Base-by-base conservation (phyloP, 768 basidiomycete genomes). In the Gymnopilus dilepis region DNA sequence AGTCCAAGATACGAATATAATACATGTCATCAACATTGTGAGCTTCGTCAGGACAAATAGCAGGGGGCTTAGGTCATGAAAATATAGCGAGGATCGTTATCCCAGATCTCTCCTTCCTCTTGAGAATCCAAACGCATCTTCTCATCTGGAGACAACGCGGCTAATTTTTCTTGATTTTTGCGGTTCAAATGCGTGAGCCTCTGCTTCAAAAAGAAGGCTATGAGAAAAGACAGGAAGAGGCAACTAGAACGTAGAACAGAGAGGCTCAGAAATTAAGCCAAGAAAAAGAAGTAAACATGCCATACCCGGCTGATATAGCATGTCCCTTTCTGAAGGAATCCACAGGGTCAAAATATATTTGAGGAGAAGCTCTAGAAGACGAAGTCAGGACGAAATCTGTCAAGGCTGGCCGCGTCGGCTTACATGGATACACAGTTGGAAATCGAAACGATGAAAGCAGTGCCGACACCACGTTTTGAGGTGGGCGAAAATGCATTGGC, bases 351-450 rank as follows among this genome's bases (percentile, higher is more conserved):
- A 85, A 85, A 62, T 86, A 85, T 7, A 86, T 74, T 67, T 86
- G 85, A 15, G 84, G 85, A 0, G 83, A 81, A 0, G 84, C 84
- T 41, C 84, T 84, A 60, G 15, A 43, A 45, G 45, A 50, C 57
- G 5, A 28, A 34, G n/a, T 55, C 31, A 45, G n/a, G n/a, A n/a
- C n/a, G n/a, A n/a, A n/a, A n/a, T n/a, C n/a, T n/a, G n/a, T n/a
- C n/a, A n/a, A n/a, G n/a, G n/a, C n/a, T n/a, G n/a, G n/a, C 7
- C 17, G 17, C 17, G 12, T 3, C 3, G 17, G 15, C 81, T 59
- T 54, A 84, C 84, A 85, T 85, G 3, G 84, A 86, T 12, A 86
- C 76, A 63, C 80, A 82, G 66, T 85, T 86, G 19, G 84, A 84
- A 45, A 86, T 80, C 1, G 84, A 85, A 22, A 86, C 84, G 43